A percentile compares a stretch with the other conserved stretches of the same genome.
These are phyloP conservation scores for Termitomyces bulborhizus DNA, from an alignment of 768 basidiomycete species.

Conservation along the genomic window DNA sequence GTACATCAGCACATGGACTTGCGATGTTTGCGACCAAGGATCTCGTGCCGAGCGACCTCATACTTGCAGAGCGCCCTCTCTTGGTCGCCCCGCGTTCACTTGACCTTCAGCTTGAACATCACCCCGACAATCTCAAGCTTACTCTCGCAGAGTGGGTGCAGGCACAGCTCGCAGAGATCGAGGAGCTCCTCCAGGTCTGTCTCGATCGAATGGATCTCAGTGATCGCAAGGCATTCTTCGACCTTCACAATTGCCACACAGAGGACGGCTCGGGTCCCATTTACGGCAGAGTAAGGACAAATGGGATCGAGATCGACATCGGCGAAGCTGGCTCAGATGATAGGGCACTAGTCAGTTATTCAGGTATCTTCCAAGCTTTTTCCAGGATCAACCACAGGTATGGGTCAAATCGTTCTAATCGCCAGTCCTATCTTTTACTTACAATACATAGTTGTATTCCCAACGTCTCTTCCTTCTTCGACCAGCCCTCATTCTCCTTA, in stretches of 20 bases:
- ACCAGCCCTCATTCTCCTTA: not conserved
- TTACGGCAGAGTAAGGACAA: slow-evolving; percentile 22
- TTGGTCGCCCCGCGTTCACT: not conserved
- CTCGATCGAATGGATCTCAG: slow-evolving; percentile 20
- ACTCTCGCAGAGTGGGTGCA: not conserved
- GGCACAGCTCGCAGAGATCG: slow-evolving; percentile 1
- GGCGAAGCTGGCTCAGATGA: not conserved
- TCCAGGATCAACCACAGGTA: not conserved
- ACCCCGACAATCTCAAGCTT: not conserved
- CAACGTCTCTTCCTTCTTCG: not conserved
- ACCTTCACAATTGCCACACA: slow-evolving; percentile 18
- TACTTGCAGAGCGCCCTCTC: slow-evolving; percentile 29
- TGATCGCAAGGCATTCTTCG: slow-evolving; percentile 21
- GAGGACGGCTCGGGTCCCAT: slow-evolving; percentile 18
- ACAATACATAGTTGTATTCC: not conserved
- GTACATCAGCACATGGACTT: slow-evolving; percentile 13
- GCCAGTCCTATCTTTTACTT: too few species aligned
- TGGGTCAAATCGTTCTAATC: not conserved
- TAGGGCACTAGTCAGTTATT: not conserved
- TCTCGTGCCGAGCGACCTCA: slow-evolving; percentile 23
- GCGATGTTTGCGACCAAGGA: slow-evolving; percentile 21
- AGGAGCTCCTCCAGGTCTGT: slow-evolving; percentile 7
- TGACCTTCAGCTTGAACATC: not conserved
- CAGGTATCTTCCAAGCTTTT: not conserved
- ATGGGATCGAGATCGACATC: slow-evolving; percentile 12